phyloP scores from a whole-genome alignment of 495 filamentous ascomycete genomes.

The Penicillium soppii region DNA sequence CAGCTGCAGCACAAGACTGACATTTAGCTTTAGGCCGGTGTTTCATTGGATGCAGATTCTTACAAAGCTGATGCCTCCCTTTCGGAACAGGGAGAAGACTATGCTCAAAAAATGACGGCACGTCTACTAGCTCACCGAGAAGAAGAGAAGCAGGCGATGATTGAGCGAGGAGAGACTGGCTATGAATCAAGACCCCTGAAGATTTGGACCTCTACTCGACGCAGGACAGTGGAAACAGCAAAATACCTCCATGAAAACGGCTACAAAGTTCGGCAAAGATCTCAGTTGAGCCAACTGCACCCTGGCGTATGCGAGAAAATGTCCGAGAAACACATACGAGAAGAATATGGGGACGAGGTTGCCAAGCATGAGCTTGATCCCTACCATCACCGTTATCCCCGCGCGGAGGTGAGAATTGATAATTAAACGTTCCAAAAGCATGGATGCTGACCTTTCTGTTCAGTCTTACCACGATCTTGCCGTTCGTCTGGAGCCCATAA shows the following conservation, averaged over 20 bases:
- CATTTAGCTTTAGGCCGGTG: slow-evolving; percentile 47
- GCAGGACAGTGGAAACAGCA: slow-evolving; percentile 88
- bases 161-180: slow-evolving; percentile 65
- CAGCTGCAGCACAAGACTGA: background rate
- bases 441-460: slow-evolving; percentile 11
- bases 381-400: slow-evolving; percentile 94
- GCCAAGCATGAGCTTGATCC: slow-evolving; percentile 91
- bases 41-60: slow-evolving; percentile 73
- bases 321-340: slow-evolving; percentile 74
- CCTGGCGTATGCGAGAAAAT: slow-evolving; percentile 94
- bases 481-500: slow-evolving; percentile 96
- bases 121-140: slow-evolving; percentile 78
- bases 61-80: slow-evolving; percentile 88
- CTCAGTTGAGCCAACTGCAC: slow-evolving; percentile 95
- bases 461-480: slow-evolving; percentile 98
- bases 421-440: background rate
- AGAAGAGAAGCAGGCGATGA: slow-evolving; percentile 66
- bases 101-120: slow-evolving; percentile 85
- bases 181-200: slow-evolving; percentile 75
- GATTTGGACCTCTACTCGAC: slow-evolving; percentile 92
- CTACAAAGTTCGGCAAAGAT: slow-evolving; percentile 83
- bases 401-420: slow-evolving; percentile 71
- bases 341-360: slow-evolving; percentile 84
- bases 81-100: slow-evolving; percentile 77
- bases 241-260: slow-evolving; percentile 73